Evolutionary conservation across 768 basidiomycete species (phyloP), one percentile per base, ranked within the genome.

Genomic region (Mycena polygramma): DNA sequence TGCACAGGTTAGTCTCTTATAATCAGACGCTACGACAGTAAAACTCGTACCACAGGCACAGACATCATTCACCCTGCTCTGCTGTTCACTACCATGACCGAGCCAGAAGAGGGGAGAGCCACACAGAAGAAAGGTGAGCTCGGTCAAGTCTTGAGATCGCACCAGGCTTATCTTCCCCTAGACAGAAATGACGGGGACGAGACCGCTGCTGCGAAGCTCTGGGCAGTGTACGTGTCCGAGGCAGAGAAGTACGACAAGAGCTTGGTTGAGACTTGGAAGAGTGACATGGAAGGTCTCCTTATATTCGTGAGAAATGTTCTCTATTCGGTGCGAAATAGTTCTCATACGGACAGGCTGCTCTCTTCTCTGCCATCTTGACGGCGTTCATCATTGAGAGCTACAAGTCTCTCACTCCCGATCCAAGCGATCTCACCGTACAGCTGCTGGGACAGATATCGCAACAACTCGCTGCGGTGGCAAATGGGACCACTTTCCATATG

Each of bases 311-410:
- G 67, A 30, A n/a, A n/a, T n/a, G n/a, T n/a, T n/a, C n/a, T n/a
- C n/a, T n/a, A n/a, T n/a, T n/a, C n/a, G n/a, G 36, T 53, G 15
- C 19, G 20, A n/a, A n/a, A n/a, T 35, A 39, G 14, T 2, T 3
- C 41, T 22, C 7, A 49, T 30, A 9, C n/a, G n/a, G n/a, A n/a
- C 49, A 78, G 77, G 66, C 77, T 11, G 76, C 73, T 63, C 57
- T 78, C n/a, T 78, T 77, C 53, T 75, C 78, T 5, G 75, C 77
- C n/a, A 64, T 62, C 22, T 37, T 77, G 35, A 77, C 78, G 14
- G 74, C 75, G 19, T 77, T 79, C 52, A 49, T 78, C 51, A 71
- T 78, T 17, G 77, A 77, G 53, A 74, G 72, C 61, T 77, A 77
- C 54, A 72, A 71, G 51, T 67, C 67, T 26, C 66, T 78, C 14